Base-by-base conservation (phyloP, 345 rosid genomes). In the Salix udensis region DNA sequence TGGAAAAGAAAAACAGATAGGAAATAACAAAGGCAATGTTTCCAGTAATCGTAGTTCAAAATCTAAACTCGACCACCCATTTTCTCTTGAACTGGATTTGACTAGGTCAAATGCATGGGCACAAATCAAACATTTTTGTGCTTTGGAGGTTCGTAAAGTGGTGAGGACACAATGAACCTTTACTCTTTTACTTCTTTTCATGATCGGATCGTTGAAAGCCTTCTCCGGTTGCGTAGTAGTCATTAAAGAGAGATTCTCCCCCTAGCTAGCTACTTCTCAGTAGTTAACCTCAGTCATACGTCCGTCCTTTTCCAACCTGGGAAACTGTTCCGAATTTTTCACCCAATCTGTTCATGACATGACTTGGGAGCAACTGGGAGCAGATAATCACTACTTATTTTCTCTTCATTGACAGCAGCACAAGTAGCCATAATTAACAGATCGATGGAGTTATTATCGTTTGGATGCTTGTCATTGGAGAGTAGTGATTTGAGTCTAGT, bases 141-240 rank as follows among this genome's bases (percentile, higher is more conserved):
- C 55, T 48, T 74, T 82, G 74, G 11, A 66, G 74, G 71, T 30
- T 26, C 10, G 52, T 44, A 67, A 65, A 23, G 46, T 58, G 61
- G 21, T 48, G 77, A 50, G 68, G 78, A 73, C 80, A 68, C 66
- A 53, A 69, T 15, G 70, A 61, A 74, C 44, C 86, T 71, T 80
- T 85, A n/a, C 52, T 13, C 80, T 78, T 80, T 85, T 37, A 7
- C 83, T 82, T 74, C 82, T 83, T 85, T 83, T 72, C 15, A 86
- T 81, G 86, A 16, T 34, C 75, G 48, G 64, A 58, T 23, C 64
- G 23, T 58, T 39, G 18, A 78, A 71, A 76, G 82, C 81, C 44
- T 44, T 64, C 75, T 40, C 77, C 64, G 10, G 11, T 8, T n/a
- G 62, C 46, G 28, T 74, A 66, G 74, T 82, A 50, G 73, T 72